Evolutionary conservation across 805 yeast genomes (phyloP), one percentile per base, ranked within the genome.

Genomic region (Candida sanyiensis): DNA sequence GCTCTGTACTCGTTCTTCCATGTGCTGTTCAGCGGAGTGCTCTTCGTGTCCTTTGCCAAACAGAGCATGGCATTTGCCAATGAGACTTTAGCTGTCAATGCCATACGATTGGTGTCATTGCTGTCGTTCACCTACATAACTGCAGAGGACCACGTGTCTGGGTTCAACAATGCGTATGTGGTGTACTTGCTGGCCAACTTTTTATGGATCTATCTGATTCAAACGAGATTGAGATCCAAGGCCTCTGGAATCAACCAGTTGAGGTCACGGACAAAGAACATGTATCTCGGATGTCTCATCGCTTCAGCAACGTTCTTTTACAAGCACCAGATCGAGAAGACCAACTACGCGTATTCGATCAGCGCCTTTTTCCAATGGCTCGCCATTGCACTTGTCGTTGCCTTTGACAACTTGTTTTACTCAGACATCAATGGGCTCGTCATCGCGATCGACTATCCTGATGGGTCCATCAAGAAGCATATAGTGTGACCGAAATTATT

Each of bases 321-420:
- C 23, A 43, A 37, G 15, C 52, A 49, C 27, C 52, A 49, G 23
- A 43, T 47, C 17, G 46, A 45, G 13, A 34, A 44, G 7, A 20
- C 21, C 3, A 24, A 25, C 4, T 45, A 32, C 28, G 45, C 46
- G 3, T 49, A 47, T 28, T 45, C 51, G 0, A 12, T 43, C 8
- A 47, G 52, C 17, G 33, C 51, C 2, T 21, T 49, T 3, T 45
- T 42, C 17, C 52, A 49, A 18, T 49, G 52, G 52, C 2, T 23
- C 0, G 16, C 42, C 21, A 28, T 47, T 6, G 33, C 22, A 2
- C 11, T 43, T 3, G 52, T 47, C 25, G 38, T 43, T 10, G 33
- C 21, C 11, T 47, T 42, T 30, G 52, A 49, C 23, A 17, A 27
- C 27, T 20, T 30, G 19, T 38, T 40, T 11, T 9, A 3, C 18